phyloP scores from a whole-genome alignment of 2,329 filamentous ascomycete genomes.

The Ophiostoma pallidulum region DNA sequence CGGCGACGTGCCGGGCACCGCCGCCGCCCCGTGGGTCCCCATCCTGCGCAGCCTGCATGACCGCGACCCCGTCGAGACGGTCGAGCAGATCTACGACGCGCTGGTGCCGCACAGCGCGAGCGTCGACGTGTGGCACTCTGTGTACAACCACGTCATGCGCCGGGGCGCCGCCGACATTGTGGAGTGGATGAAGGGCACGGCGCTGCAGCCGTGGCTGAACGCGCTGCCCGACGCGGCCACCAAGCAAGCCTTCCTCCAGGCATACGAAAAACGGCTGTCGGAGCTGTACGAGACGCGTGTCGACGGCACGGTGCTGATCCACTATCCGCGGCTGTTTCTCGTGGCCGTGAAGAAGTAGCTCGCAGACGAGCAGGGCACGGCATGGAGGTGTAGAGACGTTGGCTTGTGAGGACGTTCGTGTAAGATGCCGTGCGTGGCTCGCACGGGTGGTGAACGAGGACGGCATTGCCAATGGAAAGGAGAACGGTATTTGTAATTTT shows the following conservation, averaged over 20 bases:
- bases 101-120: conserved; percentile 32
- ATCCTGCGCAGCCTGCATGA: conserved; percentile 18
- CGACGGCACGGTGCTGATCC: conserved; percentile 45
- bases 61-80: conserved; percentile 39
- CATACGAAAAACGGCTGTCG: conserved; percentile 37
- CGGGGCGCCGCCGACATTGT: conserved; percentile 40
- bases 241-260: conserved; percentile 33
- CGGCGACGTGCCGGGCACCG: conserved; percentile 15
- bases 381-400: too few relatives aligned
- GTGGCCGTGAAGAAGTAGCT: conserved; percentile 29
- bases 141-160: conserved; percentile 42
- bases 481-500: too few relatives aligned
- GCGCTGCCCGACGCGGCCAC: conserved; percentile 30
- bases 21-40: conserved; percentile 17
- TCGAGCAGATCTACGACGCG: conserved; percentile 38
- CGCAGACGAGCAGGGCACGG: too few relatives aligned
- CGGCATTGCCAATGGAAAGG: too few relatives aligned
- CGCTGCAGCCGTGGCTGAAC: conserved; percentile 45
- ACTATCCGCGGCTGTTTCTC: conserved; percentile 48
- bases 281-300: conserved; percentile 32
- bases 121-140: conserved; percentile 45
- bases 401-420: too few relatives aligned
- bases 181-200: conserved; percentile 51
- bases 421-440: too few relatives aligned
- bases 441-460: too few relatives aligned